phyloP scores from a whole-genome alignment of 2,329 filamentous ascomycete genomes.

The Microcyclosporella mali region DNA sequence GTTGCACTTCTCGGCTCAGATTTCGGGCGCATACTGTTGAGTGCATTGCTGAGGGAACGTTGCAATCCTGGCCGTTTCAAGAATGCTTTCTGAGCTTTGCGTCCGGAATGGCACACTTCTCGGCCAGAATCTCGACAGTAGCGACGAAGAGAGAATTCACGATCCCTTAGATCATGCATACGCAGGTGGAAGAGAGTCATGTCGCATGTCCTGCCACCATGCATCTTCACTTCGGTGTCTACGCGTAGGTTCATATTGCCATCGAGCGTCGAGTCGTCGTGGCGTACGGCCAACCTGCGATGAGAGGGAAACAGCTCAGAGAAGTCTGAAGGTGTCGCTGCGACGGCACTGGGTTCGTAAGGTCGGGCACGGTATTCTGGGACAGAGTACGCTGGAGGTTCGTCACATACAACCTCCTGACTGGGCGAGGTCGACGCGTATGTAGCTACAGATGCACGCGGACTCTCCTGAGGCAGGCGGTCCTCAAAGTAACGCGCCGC shows the following conservation, averaged over 20 bases:
- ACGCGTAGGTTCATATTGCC: slow-evolving; percentile 95
- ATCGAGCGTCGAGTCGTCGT: slow-evolving; percentile 84
- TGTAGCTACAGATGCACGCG: slow-evolving; percentile 64
- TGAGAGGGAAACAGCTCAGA: slow-evolving; percentile 79
- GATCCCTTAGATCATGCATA: slow-evolving; percentile 81
- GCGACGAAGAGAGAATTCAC: slow-evolving; percentile 83
- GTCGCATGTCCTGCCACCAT: slow-evolving; percentile 49
- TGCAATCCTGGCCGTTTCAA: slow-evolving; percentile 47
- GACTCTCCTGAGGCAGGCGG: slow-evolving; percentile 30
- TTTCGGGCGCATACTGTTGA: slow-evolving; percentile 52
- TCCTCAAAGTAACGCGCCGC: slow-evolving; percentile 20
- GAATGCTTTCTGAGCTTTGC: slow-evolving; percentile 54
- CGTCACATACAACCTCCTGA: slow-evolving; percentile 49
- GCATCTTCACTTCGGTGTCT: slow-evolving; percentile 63
- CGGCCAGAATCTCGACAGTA: slow-evolving; percentile 91
- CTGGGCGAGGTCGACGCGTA: slow-evolving; percentile 69
- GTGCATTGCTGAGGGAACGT: slow-evolving; percentile 55
- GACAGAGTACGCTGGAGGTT: slow-evolving; percentile 48
- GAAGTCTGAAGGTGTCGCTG: slow-evolving; percentile 77
- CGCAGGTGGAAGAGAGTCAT: slow-evolving; percentile 85
- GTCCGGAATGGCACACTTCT: slow-evolving; percentile 80
- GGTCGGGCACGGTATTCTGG: slow-evolving; percentile 57
- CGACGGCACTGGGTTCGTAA: slow-evolving; percentile 46
- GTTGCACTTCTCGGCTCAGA: slow-evolving; percentile 44
- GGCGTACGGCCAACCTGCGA: slow-evolving; percentile 72